Base-by-base conservation (phyloP, 768 basidiomycete genomes). In the Rhodosporidiobolus sp. region DNA sequence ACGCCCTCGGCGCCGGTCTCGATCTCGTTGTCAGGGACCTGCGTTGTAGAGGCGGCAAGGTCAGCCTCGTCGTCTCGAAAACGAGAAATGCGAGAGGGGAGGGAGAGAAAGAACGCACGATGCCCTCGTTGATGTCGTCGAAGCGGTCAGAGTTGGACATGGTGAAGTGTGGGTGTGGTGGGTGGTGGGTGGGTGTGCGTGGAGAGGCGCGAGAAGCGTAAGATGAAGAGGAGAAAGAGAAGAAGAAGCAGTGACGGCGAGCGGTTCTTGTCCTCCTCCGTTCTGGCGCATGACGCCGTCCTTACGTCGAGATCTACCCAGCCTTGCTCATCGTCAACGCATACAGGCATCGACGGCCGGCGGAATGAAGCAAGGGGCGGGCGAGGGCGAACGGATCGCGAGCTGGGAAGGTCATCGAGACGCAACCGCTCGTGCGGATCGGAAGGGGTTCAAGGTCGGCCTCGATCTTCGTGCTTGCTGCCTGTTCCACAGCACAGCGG, bases 141-240 rank as follows among this genome's bases (percentile, higher is more conserved):
- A 67, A 72, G 56, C 63, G 63, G 70, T 72, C 70, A 43, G 65
- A 67, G 65, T 72, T 72, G 65, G 53, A 53, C 65, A 66, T 72
- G 49, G n/a, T 63, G 63, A 46, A 30, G 45, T 26, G 28, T 46
- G 48, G 30, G 26, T n/a, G 6, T 49, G 49, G 48, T 30, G 65
- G 20, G 45, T 48, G 43, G 28, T 28, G n/a, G n/a, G 20, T 48
- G 20, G 52, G 34, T 24, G 34, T n/a, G 58, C 32, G 35, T 14
- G 19, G 22, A n/a, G 16, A 11, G 38, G 30, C 30, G 35, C 7
- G 53, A 22, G 56, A 34, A 30, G 0, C 2, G 53, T 52, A 45
- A n/a, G 50, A 30, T 34, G n/a, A 54, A 19, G 26, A 60, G 30
- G 32, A 53, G 50, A 35, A 34, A 32, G 46, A 58, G 24, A 50